Percentiles rank a stretch among this genome's conserved stretches.
Conservation (phyloP, 495 filamentous ascomycete genomes). For the Tuber brumale region DNA sequence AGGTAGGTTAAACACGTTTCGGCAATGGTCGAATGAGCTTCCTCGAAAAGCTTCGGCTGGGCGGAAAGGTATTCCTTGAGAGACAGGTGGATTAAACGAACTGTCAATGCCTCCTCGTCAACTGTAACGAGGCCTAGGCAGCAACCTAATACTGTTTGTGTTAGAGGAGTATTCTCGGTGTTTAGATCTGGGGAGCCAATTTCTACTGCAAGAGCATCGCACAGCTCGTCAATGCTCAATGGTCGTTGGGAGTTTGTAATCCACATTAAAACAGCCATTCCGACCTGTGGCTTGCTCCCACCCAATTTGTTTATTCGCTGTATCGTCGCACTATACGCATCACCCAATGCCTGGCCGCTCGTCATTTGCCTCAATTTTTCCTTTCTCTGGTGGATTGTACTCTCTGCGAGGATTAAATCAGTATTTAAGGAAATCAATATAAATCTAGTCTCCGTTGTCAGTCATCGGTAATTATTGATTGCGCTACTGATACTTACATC, state of each 20-base stretch:
- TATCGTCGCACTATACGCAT: not conserved
- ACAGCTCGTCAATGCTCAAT: not conserved
- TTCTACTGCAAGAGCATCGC: not conserved
- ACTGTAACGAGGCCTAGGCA: not conserved
- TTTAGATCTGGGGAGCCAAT: constrained; percentile 1
- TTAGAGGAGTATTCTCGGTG: not conserved
- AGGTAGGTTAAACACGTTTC: not conserved
- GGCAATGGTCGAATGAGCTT: not conserved
- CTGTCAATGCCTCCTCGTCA: not conserved
- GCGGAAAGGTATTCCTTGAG: not conserved
- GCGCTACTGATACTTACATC: not conserved
- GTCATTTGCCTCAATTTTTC: not conserved
- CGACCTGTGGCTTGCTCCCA: not conserved
- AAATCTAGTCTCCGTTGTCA: not conserved
- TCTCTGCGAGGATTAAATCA: not conserved
- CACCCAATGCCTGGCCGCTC: not conserved
- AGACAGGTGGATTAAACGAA: not conserved
- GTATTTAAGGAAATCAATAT: not conserved
- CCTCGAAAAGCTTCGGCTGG: not conserved
- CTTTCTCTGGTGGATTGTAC: not conserved
- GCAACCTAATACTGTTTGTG: not conserved
- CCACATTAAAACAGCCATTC: not conserved
- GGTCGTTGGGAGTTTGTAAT: not conserved
- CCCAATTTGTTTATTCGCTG: not conserved
- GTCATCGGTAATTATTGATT: not conserved